Base-by-base conservation (phyloP, 768 basidiomycete species). In the Boletus tomentosulus region DNA sequence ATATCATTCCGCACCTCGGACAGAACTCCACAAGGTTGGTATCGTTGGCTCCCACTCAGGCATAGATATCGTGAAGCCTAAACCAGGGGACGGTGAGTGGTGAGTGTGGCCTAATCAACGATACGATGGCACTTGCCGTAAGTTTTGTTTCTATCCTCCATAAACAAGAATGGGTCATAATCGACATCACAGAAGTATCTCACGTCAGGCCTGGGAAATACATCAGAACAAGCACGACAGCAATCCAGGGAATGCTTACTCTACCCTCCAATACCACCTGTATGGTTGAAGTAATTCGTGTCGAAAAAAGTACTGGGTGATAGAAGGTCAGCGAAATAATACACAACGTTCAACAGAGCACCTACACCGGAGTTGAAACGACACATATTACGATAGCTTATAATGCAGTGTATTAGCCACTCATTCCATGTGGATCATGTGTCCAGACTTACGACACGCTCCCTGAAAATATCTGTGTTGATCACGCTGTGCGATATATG, bases 321-420 rank as follows among this genome's bases (percentile, higher is more conserved):
- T 22, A 50, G 52, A 37, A 51, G n/a, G 28, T 64, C 35, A 61
- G 53, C 45, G 11, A 43, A 53, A 19, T 27, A 33, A 3, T 33
- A 27, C 16, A 42, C 7, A 16, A 15, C 2, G 13, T 37, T 34
- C 11, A 41, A 41, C n/a, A 38, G 34, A 30, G 10, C 27, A 66
- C 79, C 55, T 58, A 84, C 83, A 2, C 83, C 86, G 1, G 84
- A 86, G 66, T 87, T 85, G 70, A 81, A 89, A 35, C 86, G 76
- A 65, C 87, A 88, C 87, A 89, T 87, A 51, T 87, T 85, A n/a
- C 85, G 77, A 59, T 89, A 87, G n/a, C 74, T 78, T 34, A 8
- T 24, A 11, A 44, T 28, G 15, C 10, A 37, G 38, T 46, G 12
- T 12, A 6, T 55, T 28, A 53, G 28, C 13, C 9, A 13, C 11